Percentiles rank a stretch among this genome's conserved stretches.
phyloP scores from a whole-genome alignment of 2,329 filamentous ascomycete species.

The Periconia macrospinosa region DNA sequence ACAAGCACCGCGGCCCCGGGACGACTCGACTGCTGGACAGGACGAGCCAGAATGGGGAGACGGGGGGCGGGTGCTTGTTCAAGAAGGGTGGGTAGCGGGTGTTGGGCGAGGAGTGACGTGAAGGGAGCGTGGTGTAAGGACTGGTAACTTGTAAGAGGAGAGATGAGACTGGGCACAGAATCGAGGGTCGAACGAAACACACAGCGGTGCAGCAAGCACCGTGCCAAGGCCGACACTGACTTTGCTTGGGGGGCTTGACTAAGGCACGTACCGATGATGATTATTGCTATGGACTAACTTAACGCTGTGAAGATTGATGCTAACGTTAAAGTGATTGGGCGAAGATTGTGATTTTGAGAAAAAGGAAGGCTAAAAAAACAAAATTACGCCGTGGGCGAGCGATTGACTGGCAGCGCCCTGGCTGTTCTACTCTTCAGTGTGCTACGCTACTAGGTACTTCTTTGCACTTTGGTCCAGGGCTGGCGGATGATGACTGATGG shows the following conservation, averaged over 20 bases:
- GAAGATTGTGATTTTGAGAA: too few species aligned
- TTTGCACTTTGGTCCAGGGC: too few species aligned
- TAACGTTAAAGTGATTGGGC: too few species aligned
- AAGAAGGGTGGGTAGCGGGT: constrained; percentile 21
- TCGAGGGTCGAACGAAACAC: not conserved
- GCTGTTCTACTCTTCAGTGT: too few species aligned
- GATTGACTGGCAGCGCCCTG: too few species aligned
- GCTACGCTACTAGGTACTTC: too few species aligned
- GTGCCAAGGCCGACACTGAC: not conserved
- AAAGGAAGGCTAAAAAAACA: too few species aligned
- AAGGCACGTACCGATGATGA: not conserved
- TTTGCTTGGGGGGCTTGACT: not conserved
- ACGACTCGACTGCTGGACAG: constrained; percentile 46
- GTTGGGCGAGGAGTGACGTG: constrained; percentile 14
- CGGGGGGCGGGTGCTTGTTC: constrained; percentile 34
- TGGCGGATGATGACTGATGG: too few species aligned
- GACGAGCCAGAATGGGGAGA: constrained; percentile 51
- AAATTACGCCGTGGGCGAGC: too few species aligned
- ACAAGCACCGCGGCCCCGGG: constrained; percentile 40
- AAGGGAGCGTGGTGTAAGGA: constrained; percentile 5
- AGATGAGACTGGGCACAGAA: not conserved
- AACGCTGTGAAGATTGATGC: too few species aligned
- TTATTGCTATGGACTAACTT: too few species aligned
- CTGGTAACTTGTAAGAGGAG: not conserved
- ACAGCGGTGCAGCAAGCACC: not conserved